These are phyloP conservation scores for Pecoramyces ruminantium DNA, from an alignment of 192 early-diverging fungal species.

Conservation along the genomic window DNA sequence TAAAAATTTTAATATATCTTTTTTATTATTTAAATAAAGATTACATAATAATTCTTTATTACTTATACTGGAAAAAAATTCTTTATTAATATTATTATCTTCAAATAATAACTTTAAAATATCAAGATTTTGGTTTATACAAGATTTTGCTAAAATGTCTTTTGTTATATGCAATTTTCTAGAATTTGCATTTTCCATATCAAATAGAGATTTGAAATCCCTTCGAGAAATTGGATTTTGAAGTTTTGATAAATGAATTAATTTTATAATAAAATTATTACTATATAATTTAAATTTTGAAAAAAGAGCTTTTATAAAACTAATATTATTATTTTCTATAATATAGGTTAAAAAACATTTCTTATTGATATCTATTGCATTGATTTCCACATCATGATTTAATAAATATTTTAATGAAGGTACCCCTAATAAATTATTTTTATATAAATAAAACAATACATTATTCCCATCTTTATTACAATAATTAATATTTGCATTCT, in stretches of 20 bases:
- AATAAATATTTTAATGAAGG: neutral
- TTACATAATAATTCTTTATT: neutral
- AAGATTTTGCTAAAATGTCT: neutral
- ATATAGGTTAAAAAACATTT: neutral
- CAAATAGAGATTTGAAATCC: neutral
- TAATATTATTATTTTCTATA: neutral
- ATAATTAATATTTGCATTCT: neutral
- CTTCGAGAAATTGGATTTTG: neutral
- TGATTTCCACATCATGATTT: neutral
- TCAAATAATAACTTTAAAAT: neutral
- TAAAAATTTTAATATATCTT: neutral
- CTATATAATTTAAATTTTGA: neutral
- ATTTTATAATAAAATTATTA: neutral
- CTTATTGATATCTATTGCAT: neutral
- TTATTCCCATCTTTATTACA: neutral
- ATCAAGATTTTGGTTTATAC: neutral
- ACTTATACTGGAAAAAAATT: neutral
- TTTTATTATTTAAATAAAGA: neutral
- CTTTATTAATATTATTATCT: neutral
- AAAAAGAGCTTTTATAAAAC: neutral
- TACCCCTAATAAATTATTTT: neutral
- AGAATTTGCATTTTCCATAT: neutral
- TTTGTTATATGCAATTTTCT: neutral
- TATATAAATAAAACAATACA: neutral
- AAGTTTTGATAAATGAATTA: neutral